Base-by-base conservation (phyloP, 768 basidiomycete species). In the Tricholoma sp. region DNA sequence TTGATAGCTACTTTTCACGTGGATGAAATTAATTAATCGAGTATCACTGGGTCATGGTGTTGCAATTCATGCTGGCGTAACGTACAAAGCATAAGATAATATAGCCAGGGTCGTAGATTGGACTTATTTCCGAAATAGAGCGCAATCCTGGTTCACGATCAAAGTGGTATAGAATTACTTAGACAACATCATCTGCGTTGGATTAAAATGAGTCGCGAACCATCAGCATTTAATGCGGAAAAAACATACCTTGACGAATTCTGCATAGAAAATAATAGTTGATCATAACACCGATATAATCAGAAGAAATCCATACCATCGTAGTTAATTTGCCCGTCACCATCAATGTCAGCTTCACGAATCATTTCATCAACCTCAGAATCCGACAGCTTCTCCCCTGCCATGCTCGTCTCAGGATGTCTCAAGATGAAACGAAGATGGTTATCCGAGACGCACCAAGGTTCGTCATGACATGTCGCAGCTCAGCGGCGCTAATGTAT, bases 321-420 rank as follows among this genome's bases (percentile, higher is more conserved):
- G 68, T 90, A 93, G 73, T 91, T 88, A 74, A 91, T 90, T 74
- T 92, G 90, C n/a, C 92, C 92, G 70, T 94, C 91, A 52, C 94
- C 94, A 67, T 97, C 92, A 52, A 92, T 81, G 69, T 97, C 94
- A 56, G 94, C 94, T 75, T 97, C 94, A 55, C 93, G 86, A 69
- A 97, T 97, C 94, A 97, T 95, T 79, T 95, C 94, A 59, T 92
- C 89, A 61, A 95, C 92, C 73, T 96, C 94, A 7, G 67, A 78
- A 61, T 94, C 92, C 11, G 89, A 81, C 57, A 94, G 77, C 72
- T 93, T 94, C 79, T 95, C 93, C 43, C 91, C 88, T 84, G 35
- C 27, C 57, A 50, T 10, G 11, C 45, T 31, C 24, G 39, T 41
- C 8, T 46, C 3, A 53, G 21, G 6, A 22, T 24, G 7, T 35